Conservation (phyloP, 306 rosid species). For the Quercus alba region DNA sequence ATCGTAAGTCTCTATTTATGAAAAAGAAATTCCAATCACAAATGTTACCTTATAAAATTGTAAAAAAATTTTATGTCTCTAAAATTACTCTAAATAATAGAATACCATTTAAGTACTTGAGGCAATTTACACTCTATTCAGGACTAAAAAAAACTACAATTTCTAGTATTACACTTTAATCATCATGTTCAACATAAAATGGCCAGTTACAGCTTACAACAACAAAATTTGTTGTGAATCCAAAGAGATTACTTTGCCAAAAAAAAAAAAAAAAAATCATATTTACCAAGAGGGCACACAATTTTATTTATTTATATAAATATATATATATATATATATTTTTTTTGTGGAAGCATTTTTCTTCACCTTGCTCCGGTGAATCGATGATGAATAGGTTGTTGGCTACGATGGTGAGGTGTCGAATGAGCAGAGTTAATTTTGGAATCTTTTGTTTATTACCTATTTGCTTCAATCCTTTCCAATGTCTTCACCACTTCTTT, state of each 20-base stretch:
- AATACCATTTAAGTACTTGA: background rate
- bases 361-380: background rate
- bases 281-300: background rate
- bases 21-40: too few species aligned
- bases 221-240: constrained; percentile 11
- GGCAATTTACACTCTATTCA: background rate
- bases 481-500: constrained; percentile 53
- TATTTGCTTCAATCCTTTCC: constrained; percentile 48
- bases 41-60: background rate
- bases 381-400: background rate
- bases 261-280: background rate
- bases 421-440: constrained; percentile 7
- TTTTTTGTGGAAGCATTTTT: background rate
- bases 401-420: background rate
- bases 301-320: too few species aligned
- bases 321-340: too few species aligned
- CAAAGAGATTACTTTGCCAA: background rate
- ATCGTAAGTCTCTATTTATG: too few species aligned
- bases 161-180: background rate
- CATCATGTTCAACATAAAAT: constrained; percentile 15
- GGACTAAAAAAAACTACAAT: background rate
- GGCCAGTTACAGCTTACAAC: background rate
- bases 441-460: constrained; percentile 24
- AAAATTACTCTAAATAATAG: background rate
- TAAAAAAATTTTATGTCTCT: too few species aligned